A percentile compares a stretch with the other conserved stretches of the same genome.
Evolutionary conservation across 352 stramenopile species (phyloP).

Genomic region (Paralagenidium karlingii): DNA sequence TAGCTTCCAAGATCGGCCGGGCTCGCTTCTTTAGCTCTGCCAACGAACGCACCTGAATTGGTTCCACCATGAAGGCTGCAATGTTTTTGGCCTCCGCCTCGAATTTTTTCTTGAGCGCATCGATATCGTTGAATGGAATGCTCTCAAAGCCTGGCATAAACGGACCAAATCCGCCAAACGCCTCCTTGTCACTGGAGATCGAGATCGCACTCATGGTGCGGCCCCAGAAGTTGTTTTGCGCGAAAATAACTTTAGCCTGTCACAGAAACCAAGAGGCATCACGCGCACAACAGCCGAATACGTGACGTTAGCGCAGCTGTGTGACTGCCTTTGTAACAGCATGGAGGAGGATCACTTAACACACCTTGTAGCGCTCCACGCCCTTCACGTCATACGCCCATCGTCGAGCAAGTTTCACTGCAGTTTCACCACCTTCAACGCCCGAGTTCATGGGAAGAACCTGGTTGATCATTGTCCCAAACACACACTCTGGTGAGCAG

Average conservation of each 20-base stretch:
- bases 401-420: conserved; percentile 92
- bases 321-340: too few species aligned
- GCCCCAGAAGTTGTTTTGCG: conserved; percentile 99
- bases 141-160: conserved; percentile 96
- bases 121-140: conserved; percentile 91
- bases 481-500: too few species aligned
- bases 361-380: conserved; percentile 82
- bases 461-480: conserved; percentile 4
- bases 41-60: too few species aligned
- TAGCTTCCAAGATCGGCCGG: too few species aligned
- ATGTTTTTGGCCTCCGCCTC: conserved; percentile 82
- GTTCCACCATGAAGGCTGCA: conserved; percentile 98
- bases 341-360: neutral
- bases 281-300: too few species aligned
- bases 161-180: conserved; percentile 88
- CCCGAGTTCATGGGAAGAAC: conserved; percentile 99
- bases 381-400: conserved; percentile 98
- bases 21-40: too few species aligned
- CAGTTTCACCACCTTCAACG: conserved; percentile 97
- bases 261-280: too few species aligned
- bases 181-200: conserved; percentile 85
- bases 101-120: conserved; percentile 70
- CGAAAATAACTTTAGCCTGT: conserved; percentile 91
- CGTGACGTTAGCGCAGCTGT: too few species aligned
- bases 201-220: conserved; percentile 96